These are phyloP conservation scores for Aspergillus sclerotioniger DNA, from an alignment of 495 filamentous ascomycete species.

Conservation along the genomic window DNA sequence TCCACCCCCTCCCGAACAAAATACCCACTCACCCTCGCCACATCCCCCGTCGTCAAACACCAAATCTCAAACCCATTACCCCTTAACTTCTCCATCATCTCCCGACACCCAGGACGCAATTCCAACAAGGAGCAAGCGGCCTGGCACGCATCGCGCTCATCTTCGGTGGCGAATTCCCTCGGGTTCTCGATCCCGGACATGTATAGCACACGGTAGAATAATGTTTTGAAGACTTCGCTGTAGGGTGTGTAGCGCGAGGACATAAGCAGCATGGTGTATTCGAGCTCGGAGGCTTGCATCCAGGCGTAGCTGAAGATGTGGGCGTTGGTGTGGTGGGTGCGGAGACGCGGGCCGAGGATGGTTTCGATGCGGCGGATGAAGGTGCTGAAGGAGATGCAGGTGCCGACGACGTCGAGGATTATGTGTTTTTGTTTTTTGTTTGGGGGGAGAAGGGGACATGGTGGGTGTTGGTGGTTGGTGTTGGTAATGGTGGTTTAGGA, in stretches of 20 bases:
- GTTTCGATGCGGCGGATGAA: constrained; percentile 32
- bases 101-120: constrained; percentile 26
- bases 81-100: constrained; percentile 32
- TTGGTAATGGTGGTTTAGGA: no score
- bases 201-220: constrained; percentile 42
- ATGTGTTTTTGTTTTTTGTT: constrained; percentile 39
- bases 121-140: constrained; percentile 31
- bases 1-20: constrained; percentile 34
- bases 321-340: constrained; percentile 30
- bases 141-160: constrained; percentile 28
- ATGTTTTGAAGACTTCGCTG: constrained; percentile 29
- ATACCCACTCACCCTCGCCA: constrained; percentile 36
- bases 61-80: constrained; percentile 40
- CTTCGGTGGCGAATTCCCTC: constrained; percentile 34
- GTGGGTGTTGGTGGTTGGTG: no score
- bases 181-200: constrained; percentile 38
- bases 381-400: constrained; percentile 39
- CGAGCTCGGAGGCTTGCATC: constrained; percentile 41
- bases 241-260: constrained; percentile 36
- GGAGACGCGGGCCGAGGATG: constrained; percentile 28
- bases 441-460: neutral
- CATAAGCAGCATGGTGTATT: constrained; percentile 44
- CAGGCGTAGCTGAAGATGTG: constrained; percentile 39
- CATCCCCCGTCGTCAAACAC: constrained; percentile 43
- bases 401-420: constrained; percentile 48